Base-by-base conservation (phyloP, 352 stramenopile species). In the Elongisporangium prolatum region DNA sequence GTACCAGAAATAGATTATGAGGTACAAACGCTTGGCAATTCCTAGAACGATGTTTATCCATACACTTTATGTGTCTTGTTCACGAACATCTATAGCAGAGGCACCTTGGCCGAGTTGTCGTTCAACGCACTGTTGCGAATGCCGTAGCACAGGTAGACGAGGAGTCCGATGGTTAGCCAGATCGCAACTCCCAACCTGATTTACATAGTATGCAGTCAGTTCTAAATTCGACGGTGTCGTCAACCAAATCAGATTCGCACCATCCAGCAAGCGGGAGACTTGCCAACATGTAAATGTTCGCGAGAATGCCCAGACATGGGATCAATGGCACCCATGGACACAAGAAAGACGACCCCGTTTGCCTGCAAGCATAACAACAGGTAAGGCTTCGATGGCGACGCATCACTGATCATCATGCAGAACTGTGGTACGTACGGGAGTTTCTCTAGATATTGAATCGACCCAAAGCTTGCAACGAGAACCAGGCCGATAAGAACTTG, bases 61-160 rank as follows among this genome's bases (percentile, higher is more conserved):
- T 8, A 34, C 25, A 34, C 25, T 34, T 34, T 34, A 34, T 34
- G 4, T 34, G 25, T 8, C 25, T 34, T 34, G n/a, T n/a, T n/a
- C n/a, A n/a, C 8, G 25, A 4, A 34, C 8, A 34, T 56, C 50
- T 66, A 66, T 28, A 67, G 47, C 22, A 67, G 56, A 21, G 61
- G 57, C 28, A 64, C 51, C 28, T 60, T 58, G 17, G 57, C 50
- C 38, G 56, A 24, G 48, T 60, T 24, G 22, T 78, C 63, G 25
- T 54, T 65, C 34, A 94, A 63, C n/a, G 72, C 57, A 55, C 81
- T 93, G 65, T 95, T 74, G 56, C 72, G 82, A 18, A 94, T 86
- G 56, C 84, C 84, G 50, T 93, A 96, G 54, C 69, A 72, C 54
- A 94, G 49, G 56, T 96, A 96, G 40, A 94, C 57, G 6, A 79